These are phyloP conservation scores for Malus hybrid DNA, from an alignment of 331 rosid genomes.

Conservation along the genomic window DNA sequence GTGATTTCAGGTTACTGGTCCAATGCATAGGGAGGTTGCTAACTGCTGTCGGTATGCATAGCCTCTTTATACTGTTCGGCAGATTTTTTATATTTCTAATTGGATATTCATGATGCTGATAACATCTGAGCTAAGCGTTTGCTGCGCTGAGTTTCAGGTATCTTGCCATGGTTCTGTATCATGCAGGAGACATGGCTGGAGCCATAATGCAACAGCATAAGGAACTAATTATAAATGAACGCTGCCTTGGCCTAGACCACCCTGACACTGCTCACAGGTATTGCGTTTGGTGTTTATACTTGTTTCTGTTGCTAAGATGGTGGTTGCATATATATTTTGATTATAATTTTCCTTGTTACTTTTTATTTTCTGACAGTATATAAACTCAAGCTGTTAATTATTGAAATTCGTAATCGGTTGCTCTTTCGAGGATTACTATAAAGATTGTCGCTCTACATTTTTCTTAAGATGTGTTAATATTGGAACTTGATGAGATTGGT, in stretches of 20 bases:
- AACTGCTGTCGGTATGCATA: constrained; percentile 83
- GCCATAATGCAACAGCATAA: constrained; percentile 97
- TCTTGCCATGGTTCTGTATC: constrained; percentile 98
- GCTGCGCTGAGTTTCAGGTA: constrained; percentile 56
- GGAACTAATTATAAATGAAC: constrained; percentile 93
- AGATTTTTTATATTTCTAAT: constrained; percentile 6
- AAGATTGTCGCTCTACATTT: not conserved
- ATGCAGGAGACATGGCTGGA: constrained; percentile 98
- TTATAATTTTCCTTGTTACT: not conserved
- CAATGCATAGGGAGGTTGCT: constrained; percentile 99
- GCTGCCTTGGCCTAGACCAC: constrained; percentile 94
- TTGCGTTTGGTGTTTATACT: constrained; percentile 4
- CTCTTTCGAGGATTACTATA: not conserved
- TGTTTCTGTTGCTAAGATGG: not conserved
- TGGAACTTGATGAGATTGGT: not conserved
- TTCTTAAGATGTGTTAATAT: not conserved
- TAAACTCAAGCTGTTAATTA: not conserved
- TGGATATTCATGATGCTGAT: not conserved
- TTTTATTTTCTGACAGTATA: not conserved
- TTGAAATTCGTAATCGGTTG: not conserved
- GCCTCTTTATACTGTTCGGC: not conserved
- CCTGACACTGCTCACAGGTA: constrained; percentile 99
- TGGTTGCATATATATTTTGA: not conserved
- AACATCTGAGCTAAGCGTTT: not conserved
- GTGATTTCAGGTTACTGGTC: constrained; percentile 86